Evolutionary conservation across 495 filamentous ascomycete species (phyloP), one percentile per base, ranked within the genome.

Genomic region (Talaromyces nanjingensis): DNA sequence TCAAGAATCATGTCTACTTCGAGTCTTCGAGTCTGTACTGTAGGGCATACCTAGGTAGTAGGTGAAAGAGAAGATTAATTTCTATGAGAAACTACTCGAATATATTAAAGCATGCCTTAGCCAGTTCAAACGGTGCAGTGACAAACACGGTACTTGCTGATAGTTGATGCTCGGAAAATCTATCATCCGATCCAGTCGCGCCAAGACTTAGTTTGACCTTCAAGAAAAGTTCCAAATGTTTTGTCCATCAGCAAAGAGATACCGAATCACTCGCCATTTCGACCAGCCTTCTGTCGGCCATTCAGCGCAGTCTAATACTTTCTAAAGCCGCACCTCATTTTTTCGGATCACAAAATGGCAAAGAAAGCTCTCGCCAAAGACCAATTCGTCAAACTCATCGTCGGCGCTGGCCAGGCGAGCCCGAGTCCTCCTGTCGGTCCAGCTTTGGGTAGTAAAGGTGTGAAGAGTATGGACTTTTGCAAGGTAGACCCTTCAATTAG

Each of bases 391-490:
- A 99, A 97, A 80, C 86, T 99, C 71, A 96, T 99, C 63, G 94
- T 99, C 59, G 96, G 92, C 65, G 94, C 94, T 45, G 96, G 94
- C n/a, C 91, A 98, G 73, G 94, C 94, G 56, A 90, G 88, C 65
- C 94, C 94, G 33, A 93, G 91, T 78, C 96, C 94, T n/a, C 94
- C 94, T 3, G 92, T 99, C 70, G 96, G 96, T 79, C 96, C 96
- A 31, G 96, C 94, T 53, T 83, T 99, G 66, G 94, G 94, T 74
- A 93, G 89, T 75, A 98, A 97, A 82, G 94, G 94, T 81, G 90
- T 99, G 47, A 99, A 99, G 82, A 93, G 89, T 65, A 99, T 99
- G 89, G 96, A 99, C 77, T 98, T 98, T 74, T 98, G 94, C 84
- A 98, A 98, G 85, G 94, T 97, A 71, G 67, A 79, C 66, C 65